Evolutionary conservation across 805 yeast genomes (phyloP).

Genomic region (Saccharomycopsis synnaedendra): DNA sequence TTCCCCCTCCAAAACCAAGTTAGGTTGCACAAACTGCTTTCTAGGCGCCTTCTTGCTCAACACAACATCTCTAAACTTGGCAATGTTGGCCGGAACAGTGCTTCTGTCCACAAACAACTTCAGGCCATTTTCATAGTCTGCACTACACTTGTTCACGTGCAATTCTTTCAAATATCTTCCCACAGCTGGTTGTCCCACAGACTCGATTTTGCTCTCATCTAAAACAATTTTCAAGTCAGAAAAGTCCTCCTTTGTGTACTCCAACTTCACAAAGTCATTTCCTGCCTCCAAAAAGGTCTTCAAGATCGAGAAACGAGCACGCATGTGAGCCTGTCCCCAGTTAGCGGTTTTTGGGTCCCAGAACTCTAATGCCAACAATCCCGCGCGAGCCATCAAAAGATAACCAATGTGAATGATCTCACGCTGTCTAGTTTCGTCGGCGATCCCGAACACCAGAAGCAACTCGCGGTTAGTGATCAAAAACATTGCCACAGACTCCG

Average conservation of each 20-base stretch:
- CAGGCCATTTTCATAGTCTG: slow-evolving; percentile 54
- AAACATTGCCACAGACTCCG: slow-evolving; percentile 81
- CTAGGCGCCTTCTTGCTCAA: slow-evolving; percentile 69
- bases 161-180: slow-evolving; percentile 59
- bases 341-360: slow-evolving; percentile 76
- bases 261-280: slow-evolving; percentile 42
- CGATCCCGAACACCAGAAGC: slow-evolving; percentile 63
- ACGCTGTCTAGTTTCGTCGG: slow-evolving; percentile 43
- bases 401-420: slow-evolving; percentile 57
- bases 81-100: slow-evolving; percentile 50
- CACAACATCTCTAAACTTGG: slow-evolving; percentile 56
- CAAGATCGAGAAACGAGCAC: slow-evolving; percentile 79
- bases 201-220: slow-evolving; percentile 50
- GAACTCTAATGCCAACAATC: slow-evolving; percentile 68
- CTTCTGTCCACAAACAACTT: slow-evolving; percentile 57
- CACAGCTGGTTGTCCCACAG: slow-evolving; percentile 64
- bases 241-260: slow-evolving; percentile 33
- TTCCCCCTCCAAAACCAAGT: slow-evolving; percentile 35
- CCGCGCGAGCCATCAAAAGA: slow-evolving; percentile 81
- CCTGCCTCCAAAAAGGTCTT: slow-evolving; percentile 62
- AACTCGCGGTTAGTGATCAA: slow-evolving; percentile 59
- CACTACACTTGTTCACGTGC: slow-evolving; percentile 73
- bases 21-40: slow-evolving; percentile 75
- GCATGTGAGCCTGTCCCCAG: slow-evolving; percentile 96
- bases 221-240: slow-evolving; percentile 51